phyloP scores from a whole-genome alignment of 179 eudicot species.

The Heliamphora pulchella region DNA sequence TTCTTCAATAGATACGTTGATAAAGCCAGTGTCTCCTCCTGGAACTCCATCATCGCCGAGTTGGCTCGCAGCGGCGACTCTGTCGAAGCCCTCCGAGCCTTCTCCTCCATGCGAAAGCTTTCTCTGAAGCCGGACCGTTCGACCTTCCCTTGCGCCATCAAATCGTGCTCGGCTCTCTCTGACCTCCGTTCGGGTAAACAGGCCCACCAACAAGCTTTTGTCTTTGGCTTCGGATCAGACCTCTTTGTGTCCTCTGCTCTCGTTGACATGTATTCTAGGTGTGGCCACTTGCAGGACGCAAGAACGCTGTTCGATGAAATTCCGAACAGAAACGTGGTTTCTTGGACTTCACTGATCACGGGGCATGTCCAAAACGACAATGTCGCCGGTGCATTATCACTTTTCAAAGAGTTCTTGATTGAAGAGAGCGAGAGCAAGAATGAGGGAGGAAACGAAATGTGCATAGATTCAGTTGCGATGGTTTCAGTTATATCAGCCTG shows the following conservation, averaged over 20 bases:
- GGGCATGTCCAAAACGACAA: conserved; percentile 53
- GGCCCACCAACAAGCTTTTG: conserved; percentile 53
- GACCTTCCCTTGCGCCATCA: conserved; percentile 56
- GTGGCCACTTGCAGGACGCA: conserved; percentile 48
- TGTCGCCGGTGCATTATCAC: conserved; percentile 30
- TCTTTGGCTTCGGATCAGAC: conserved; percentile 45
- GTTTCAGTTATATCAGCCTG: conserved; percentile 60
- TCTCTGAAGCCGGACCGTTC: conserved; percentile 50
- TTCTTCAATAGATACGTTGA: conserved; percentile 50
- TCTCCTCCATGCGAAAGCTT: conserved; percentile 50
- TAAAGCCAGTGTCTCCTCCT: conserved; percentile 37
- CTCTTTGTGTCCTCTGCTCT: conserved; percentile 52
- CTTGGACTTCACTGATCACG: conserved; percentile 61
- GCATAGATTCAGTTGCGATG: conserved; percentile 44
- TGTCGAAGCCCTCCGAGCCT: conserved; percentile 56
- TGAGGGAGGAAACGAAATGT: conserved; percentile 20
- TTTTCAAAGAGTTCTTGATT: conserved; percentile 42
- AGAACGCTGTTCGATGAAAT: conserved; percentile 54
- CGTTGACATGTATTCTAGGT: conserved; percentile 59
- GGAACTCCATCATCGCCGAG: conserved; percentile 68
- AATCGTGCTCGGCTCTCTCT: conserved; percentile 43
- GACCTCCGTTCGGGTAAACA: conserved; percentile 46
- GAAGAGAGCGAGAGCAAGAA: conserved; percentile 20
- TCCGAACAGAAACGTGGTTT: conserved; percentile 48
- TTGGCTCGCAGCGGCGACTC: conserved; percentile 56